These are phyloP conservation scores for Auricularia heimuer DNA, from an alignment of 768 basidiomycete genomes.

Conservation along the genomic window DNA sequence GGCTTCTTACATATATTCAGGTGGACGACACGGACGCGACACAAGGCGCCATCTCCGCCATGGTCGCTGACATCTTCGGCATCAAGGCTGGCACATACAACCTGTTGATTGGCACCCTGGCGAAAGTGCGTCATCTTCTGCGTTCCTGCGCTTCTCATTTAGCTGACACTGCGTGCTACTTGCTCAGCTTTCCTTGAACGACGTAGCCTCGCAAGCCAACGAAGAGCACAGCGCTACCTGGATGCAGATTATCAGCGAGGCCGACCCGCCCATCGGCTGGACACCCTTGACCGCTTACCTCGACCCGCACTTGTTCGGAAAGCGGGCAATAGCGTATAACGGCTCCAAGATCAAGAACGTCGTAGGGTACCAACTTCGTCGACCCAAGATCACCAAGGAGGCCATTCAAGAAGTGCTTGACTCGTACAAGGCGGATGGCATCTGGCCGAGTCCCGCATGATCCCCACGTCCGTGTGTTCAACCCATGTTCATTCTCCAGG, in stretches of 20 bases:
- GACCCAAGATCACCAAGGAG: constrained; percentile 52
- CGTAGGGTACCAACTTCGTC: constrained; percentile 56
- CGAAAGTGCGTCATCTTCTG: constrained; percentile 39
- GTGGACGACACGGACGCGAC: constrained; percentile 71
- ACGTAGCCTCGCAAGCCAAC: constrained; percentile 73
- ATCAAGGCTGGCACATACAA: constrained; percentile 78
- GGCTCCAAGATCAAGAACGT: constrained; percentile 66
- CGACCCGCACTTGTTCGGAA: constrained; percentile 61
- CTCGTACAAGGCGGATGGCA: constrained; percentile 69
- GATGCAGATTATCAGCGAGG: constrained; percentile 68
- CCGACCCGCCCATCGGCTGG: constrained; percentile 60
- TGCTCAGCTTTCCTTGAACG: constrained; percentile 50
- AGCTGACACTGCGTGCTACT: neutral
- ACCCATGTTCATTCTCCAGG: neutral
- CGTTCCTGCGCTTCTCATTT: neutral
- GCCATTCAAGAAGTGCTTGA: constrained; percentile 61
- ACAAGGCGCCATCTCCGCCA: constrained; percentile 52
- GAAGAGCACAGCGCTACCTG: constrained; percentile 74
- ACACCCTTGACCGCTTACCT: constrained; percentile 72
- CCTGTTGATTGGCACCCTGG: constrained; percentile 51
- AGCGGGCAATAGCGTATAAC: constrained; percentile 57
- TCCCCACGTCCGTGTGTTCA: neutral
- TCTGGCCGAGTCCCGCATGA: constrained; percentile 24
- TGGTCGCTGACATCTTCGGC: constrained; percentile 60
- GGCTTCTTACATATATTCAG: constrained; percentile 25